Evolutionary conservation across 257 asterid species (phyloP).

Genomic region (Petunia axillaris): DNA sequence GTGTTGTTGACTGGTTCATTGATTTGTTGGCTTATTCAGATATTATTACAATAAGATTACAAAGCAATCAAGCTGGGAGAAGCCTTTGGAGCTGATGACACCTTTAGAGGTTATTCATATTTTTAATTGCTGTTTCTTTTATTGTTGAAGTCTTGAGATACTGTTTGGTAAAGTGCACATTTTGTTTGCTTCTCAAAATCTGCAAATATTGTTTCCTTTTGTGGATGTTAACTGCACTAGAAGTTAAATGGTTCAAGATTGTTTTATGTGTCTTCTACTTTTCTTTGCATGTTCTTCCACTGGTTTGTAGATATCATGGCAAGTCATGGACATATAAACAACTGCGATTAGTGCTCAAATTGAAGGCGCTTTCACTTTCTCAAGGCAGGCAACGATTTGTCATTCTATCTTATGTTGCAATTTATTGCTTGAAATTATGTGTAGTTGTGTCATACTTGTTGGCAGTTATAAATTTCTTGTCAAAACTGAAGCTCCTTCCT

Average conservation of each 20-base stretch:
- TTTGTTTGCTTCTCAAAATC: conserved; percentile 40
- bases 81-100: conserved; percentile 94
- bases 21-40: conserved; percentile 44
- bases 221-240: conserved; percentile 50
- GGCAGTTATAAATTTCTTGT: conserved; percentile 9
- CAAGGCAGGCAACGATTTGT: conserved; percentile 85
- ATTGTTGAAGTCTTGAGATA: conserved; percentile 24
- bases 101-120: conserved; percentile 81
- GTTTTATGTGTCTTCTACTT: conserved; percentile 67
- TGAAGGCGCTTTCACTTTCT: conserved; percentile 88
- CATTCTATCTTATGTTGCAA: conserved; percentile 48
- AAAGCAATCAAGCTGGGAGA: conserved; percentile 97
- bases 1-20: neutral
- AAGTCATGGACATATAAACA: conserved; percentile 75
- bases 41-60: conserved; percentile 88
- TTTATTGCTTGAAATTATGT: conserved; percentile 44
- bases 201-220: conserved; percentile 36
- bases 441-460: conserved; percentile 33
- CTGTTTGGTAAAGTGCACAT: conserved; percentile 26
- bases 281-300: conserved; percentile 85
- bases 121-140: conserved; percentile 31
- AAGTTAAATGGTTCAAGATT: conserved; percentile 41
- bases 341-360: conserved; percentile 82
- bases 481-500: neutral
- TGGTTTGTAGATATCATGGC: conserved; percentile 92